phyloP scores from a whole-genome alignment of 352 stramenopile species.

The Pythium utonaiense region DNA sequence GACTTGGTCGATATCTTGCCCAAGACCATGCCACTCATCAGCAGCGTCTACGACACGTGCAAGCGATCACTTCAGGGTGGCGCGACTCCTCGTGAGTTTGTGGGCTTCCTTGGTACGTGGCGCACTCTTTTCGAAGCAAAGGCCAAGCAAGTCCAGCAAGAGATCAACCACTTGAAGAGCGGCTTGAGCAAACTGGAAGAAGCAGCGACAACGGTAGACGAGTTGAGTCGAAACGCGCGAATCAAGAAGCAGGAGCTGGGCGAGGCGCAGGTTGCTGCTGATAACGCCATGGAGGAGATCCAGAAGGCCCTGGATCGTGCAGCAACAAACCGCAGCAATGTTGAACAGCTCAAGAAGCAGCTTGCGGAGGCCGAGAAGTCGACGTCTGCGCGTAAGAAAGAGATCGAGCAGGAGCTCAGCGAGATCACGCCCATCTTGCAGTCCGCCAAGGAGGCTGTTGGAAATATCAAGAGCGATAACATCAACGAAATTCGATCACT shows the following conservation, averaged over 20 bases:
- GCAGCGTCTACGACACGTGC: constrained; percentile 60
- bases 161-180: constrained; percentile 87
- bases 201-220: constrained; percentile 88
- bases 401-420: constrained; percentile 92
- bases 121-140: constrained; percentile 69
- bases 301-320: constrained; percentile 89
- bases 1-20: constrained; percentile 58
- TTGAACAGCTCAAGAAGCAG: constrained; percentile 90
- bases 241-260: constrained; percentile 90
- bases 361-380: constrained; percentile 87
- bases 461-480: constrained; percentile 95
- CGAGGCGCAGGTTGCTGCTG: constrained; percentile 83
- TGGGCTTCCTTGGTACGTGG: constrained; percentile 85
- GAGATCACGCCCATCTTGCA: constrained; percentile 92
- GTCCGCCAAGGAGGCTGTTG: constrained; percentile 88
- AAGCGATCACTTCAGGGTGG: constrained; percentile 37
- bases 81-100: constrained; percentile 82
- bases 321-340: constrained; percentile 85
- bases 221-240: constrained; percentile 83
- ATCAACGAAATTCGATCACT: constrained; percentile 95
- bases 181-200: constrained; percentile 91
- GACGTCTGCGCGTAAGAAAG: constrained; percentile 85
- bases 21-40: constrained; percentile 54
- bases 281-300: constrained; percentile 95
- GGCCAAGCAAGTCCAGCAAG: constrained; percentile 76